These are phyloP conservation scores for Sugiyamaella floridensis DNA, from an alignment of 805 yeast species.

Conservation along the genomic window DNA sequence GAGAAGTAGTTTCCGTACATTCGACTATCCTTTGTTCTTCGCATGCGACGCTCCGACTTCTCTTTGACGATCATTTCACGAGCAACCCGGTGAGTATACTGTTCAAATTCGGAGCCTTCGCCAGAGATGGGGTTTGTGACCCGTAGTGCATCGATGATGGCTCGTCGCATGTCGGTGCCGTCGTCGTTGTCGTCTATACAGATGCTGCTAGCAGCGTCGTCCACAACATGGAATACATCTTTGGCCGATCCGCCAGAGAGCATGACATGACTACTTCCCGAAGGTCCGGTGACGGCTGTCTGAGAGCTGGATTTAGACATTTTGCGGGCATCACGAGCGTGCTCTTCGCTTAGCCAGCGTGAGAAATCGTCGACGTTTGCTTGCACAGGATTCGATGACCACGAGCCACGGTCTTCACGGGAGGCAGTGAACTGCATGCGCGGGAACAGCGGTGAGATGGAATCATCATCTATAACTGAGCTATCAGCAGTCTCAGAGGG, in stretches of 20 bases:
- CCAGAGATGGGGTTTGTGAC: neutral
- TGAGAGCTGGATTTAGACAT: neutral
- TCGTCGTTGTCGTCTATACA: constrained; percentile 27
- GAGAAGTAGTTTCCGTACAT: constrained; percentile 22
- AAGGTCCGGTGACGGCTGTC: neutral
- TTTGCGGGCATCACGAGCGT: neutral
- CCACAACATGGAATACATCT: constrained; percentile 8
- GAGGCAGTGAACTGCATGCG: neutral
- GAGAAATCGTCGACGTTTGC: constrained; percentile 2
- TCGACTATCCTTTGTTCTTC: constrained; percentile 11
- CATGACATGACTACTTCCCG: neutral
- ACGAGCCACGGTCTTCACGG: neutral
- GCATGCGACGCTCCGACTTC: constrained; percentile 10
- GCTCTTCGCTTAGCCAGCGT: neutral
- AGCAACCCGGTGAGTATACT: constrained; percentile 25
- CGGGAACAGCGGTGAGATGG: constrained; percentile 4
- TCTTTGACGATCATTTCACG: constrained; percentile 19
- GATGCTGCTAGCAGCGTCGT: constrained; percentile 28
- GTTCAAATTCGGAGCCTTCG: constrained; percentile 23
- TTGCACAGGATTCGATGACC: neutral
- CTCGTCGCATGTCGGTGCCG: constrained; percentile 19
- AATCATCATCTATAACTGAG: neutral
- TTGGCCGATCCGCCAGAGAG: neutral
- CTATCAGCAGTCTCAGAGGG: neutral
- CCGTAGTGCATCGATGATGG: constrained; percentile 18